Conservation (phyloP, 257 asterid genomes). For the Dorcoceras hygrometricum region DNA sequence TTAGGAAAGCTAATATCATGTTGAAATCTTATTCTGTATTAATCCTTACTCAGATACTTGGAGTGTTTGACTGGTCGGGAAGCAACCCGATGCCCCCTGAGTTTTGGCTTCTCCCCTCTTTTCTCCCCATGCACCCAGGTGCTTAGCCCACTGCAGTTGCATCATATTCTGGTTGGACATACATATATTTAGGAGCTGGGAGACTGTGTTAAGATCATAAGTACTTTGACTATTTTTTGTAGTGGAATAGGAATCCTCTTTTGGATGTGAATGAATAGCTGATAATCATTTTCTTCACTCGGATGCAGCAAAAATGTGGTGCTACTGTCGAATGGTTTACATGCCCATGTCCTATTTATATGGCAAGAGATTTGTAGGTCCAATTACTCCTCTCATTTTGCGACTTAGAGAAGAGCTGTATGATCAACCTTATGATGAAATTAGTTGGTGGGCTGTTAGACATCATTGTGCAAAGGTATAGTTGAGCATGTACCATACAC, state of each 20-base stretch:
- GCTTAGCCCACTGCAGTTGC: background rate
- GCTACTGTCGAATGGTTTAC: conserved; percentile 49
- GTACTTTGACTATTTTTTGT: no score
- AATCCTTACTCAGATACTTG: conserved; percentile 16
- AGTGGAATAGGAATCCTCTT: no score
- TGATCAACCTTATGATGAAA: conserved; percentile 33
- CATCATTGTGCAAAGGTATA: conserved; percentile 50
- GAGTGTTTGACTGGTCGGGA: conserved; percentile 27
- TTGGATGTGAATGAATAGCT: no score
- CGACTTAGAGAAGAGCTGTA: conserved; percentile 40
- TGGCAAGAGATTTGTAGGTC: conserved; percentile 55
- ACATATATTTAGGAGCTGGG: no score
- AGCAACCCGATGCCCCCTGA: conserved; percentile 28
- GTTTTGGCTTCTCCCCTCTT: conserved; percentile 23
- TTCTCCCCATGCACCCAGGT: conserved; percentile 26
- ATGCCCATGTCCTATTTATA: conserved; percentile 67
- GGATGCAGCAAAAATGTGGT: conserved; percentile 44
- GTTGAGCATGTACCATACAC: background rate
- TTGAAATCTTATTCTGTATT: background rate
- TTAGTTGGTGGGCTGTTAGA: conserved; percentile 48
- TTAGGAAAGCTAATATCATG: background rate
- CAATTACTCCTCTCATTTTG: conserved; percentile 24
- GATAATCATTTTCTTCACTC: background rate
- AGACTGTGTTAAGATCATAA: background rate
- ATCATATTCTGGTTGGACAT: no score